Conservation (phyloP, 2,329 filamentous ascomycete genomes). For the Apiospora saccharicola region DNA sequence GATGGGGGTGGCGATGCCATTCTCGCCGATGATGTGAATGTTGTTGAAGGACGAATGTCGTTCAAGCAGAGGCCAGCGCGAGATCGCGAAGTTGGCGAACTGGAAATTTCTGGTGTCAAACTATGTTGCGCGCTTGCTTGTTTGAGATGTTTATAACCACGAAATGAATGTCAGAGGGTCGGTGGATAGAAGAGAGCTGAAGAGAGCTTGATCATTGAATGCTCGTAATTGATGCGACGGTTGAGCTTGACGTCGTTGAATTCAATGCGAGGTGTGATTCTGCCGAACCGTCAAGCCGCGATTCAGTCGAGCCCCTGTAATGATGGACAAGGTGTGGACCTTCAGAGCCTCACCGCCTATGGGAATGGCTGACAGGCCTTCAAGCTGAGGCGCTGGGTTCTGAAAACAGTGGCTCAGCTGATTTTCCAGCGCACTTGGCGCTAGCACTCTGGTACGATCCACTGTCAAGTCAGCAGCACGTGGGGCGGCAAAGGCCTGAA, state of each 20-base stretch:
- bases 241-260: conserved; percentile 4
- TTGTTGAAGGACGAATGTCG: conserved; percentile 4
- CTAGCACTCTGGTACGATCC: background rate
- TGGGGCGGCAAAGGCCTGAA: conserved; percentile 3
- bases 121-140: background rate
- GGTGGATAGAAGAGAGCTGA: background rate
- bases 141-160: no score
- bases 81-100: background rate
- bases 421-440: no score
- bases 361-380: background rate
- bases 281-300: background rate
- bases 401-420: background rate
- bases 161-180: no score
- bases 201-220: background rate
- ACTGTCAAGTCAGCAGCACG: background rate
- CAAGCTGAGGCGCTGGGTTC: background rate
- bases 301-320: background rate
- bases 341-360: background rate
- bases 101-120: background rate
- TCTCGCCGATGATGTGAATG: conserved; percentile 21
- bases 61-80: background rate
- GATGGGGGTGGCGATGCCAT: conserved; percentile 66
- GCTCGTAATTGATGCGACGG: conserved; percentile 3
- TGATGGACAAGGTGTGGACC: background rate
- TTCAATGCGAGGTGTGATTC: background rate